phyloP scores from a whole-genome alignment of 805 yeast genomes.

The Wickerhamomyces pijperi region DNA sequence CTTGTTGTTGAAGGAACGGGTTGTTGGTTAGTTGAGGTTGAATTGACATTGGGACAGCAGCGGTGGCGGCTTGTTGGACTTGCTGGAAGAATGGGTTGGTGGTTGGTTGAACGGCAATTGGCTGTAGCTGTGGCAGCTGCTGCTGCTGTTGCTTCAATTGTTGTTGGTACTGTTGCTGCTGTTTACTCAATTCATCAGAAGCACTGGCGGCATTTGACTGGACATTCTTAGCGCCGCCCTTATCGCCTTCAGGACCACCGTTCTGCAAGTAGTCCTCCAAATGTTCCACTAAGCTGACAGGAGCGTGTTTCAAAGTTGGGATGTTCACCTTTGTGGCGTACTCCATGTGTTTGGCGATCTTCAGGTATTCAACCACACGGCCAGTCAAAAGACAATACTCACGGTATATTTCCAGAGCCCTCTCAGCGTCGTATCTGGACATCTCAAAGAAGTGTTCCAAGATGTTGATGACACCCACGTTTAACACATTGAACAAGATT shows the following conservation, averaged over 20 bases:
- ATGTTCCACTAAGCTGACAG: conserved; percentile 80
- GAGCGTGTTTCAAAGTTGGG: conserved; percentile 95
- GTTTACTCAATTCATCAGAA: background rate
- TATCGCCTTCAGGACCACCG: conserved; percentile 55
- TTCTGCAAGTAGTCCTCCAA: conserved; percentile 84
- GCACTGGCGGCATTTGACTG: no score
- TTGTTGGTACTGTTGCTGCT: conserved; percentile 1
- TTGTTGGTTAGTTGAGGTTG: conserved; percentile 13
- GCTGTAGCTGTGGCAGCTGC: conserved; percentile 1
- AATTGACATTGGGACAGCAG: background rate
- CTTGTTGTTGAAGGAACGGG: conserved; percentile 13
- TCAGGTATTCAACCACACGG: conserved; percentile 76
- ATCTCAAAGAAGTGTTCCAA: conserved; percentile 93
- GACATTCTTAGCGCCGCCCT: background rate
- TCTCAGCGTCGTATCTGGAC: conserved; percentile 74
- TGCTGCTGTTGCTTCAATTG: conserved; percentile 10
- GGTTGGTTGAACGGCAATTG: conserved; percentile 1
- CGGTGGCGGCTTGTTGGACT: conserved; percentile 6
- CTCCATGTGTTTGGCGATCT: conserved; percentile 83
- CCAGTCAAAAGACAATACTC: conserved; percentile 78
- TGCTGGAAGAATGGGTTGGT: conserved; percentile 10
- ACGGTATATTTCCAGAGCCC: conserved; percentile 76
- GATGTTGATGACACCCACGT: conserved; percentile 91
- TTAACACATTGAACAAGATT: conserved; percentile 76
- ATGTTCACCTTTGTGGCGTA: conserved; percentile 81